These are phyloP conservation scores for Lasiodiplodia theobromae DNA, from an alignment of 2,329 filamentous ascomycete species.

Conservation along the genomic window DNA sequence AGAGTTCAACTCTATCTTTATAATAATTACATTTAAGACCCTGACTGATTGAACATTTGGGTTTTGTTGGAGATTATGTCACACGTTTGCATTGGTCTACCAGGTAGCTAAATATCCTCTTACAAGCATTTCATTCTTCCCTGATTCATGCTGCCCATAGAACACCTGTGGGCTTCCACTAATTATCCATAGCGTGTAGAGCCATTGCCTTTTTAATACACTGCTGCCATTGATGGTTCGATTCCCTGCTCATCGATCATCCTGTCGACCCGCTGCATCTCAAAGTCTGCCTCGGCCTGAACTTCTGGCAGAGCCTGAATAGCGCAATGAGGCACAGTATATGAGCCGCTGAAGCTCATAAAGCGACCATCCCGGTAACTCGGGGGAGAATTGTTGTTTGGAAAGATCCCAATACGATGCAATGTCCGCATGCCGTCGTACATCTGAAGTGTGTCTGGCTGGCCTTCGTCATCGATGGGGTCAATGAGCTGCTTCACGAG, in stretches of 20 bases:
- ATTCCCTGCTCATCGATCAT: neutral
- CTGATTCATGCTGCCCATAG: neutral
- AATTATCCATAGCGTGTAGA: neutral
- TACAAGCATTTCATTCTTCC: neutral
- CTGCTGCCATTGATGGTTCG: neutral
- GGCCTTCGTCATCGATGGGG: neutral
- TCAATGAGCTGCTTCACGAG: constrained; percentile 14
- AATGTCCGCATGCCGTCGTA: neutral
- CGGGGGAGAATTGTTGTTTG: no score
- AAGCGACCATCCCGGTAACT: neutral
- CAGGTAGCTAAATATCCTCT: neutral
- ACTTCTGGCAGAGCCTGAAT: neutral
- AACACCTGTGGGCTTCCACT: neutral
- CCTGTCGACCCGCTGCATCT: neutral
- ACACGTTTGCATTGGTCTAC: no score
- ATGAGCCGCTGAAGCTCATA: neutral
- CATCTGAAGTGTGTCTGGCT: neutral
- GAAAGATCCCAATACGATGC: neutral
- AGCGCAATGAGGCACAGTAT: neutral
- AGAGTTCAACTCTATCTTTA: no score
- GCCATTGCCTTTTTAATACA: neutral
- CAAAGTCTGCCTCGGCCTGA: neutral
- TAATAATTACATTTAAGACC: no score
- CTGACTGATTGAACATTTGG: no score
- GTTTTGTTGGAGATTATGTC: no score